phyloP scores from a whole-genome alignment of 495 filamentous ascomycete genomes.

The Xylaria grammica region DNA sequence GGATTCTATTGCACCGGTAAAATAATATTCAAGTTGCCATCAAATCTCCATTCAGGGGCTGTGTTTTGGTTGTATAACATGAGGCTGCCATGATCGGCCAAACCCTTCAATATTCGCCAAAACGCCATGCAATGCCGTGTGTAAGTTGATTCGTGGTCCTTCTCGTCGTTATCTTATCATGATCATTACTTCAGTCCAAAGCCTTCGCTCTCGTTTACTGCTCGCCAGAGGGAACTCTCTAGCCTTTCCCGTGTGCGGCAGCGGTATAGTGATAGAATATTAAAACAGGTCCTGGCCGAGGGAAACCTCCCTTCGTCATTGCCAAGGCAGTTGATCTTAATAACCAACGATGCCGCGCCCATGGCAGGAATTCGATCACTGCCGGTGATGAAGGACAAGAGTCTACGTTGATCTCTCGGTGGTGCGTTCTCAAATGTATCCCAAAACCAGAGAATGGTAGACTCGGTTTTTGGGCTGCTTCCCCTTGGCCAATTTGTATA shows the following conservation, averaged over 20 bases:
- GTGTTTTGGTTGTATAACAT: background rate
- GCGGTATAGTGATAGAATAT: constrained; percentile 76
- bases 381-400: constrained; percentile 90
- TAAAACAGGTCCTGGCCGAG: constrained; percentile 91
- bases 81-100: background rate
- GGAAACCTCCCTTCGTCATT: constrained; percentile 78
- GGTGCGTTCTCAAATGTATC: constrained; percentile 70
- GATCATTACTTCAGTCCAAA: constrained; percentile 78
- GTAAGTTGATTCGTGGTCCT: constrained; percentile 10
- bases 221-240: constrained; percentile 78
- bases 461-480: constrained; percentile 52
- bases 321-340: constrained; percentile 76
- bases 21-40: constrained; percentile 1
- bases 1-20: background rate
- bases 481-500: constrained; percentile 77
- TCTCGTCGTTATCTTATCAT: constrained; percentile 23
- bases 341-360: constrained; percentile 81
- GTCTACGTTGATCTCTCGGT: constrained; percentile 72
- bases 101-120: background rate
- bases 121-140: constrained; percentile 23
- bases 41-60: background rate
- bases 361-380: constrained; percentile 92
- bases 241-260: constrained; percentile 69
- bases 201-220: constrained; percentile 88
- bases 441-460: constrained; percentile 89